phyloP scores from a whole-genome alignment of 2,329 filamentous ascomycete species.

The Macrophomina pseudophaseolina region DNA sequence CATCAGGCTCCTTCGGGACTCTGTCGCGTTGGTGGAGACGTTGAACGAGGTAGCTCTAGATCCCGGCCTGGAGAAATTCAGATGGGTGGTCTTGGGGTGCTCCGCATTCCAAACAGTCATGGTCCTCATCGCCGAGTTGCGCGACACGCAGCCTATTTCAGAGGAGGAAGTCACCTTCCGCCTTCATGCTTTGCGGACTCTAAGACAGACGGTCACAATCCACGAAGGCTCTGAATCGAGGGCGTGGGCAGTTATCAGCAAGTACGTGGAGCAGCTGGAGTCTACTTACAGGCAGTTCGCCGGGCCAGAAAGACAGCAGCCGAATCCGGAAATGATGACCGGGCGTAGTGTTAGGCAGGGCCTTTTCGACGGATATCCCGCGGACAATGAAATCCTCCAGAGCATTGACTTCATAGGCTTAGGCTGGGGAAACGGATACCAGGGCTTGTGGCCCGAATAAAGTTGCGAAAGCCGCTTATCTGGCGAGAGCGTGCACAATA shows the following conservation, averaged over 20 bases:
- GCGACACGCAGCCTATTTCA: conserved; percentile 30
- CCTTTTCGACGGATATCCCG: too few relatives aligned
- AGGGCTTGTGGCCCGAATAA: too few relatives aligned
- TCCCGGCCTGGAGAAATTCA: conserved; percentile 10
- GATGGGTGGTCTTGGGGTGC: conserved; percentile 41
- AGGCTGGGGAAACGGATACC: too few relatives aligned
- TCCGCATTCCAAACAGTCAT: conserved; percentile 35
- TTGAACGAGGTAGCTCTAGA: not conserved
- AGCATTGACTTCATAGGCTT: too few relatives aligned
- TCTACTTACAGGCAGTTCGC: not conserved
- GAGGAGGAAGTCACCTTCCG: not conserved
- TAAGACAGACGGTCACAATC: not conserved
- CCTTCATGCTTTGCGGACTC: not conserved
- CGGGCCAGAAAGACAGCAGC: not conserved
- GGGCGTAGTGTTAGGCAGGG: too few relatives aligned
- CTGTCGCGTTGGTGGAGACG: not conserved
- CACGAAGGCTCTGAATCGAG: not conserved
- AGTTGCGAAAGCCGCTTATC: too few relatives aligned
- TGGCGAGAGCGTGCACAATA: too few relatives aligned
- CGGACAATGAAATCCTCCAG: too few relatives aligned
- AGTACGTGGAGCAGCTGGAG: not conserved
- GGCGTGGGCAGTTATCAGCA: not conserved
- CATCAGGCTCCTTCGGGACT: not conserved
- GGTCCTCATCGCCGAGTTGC: conserved; percentile 45
- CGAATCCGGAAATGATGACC: not conserved